phyloP scores from a whole-genome alignment of 1,284 basidiomycete genomes.

The Ustilago bromivora region DNA sequence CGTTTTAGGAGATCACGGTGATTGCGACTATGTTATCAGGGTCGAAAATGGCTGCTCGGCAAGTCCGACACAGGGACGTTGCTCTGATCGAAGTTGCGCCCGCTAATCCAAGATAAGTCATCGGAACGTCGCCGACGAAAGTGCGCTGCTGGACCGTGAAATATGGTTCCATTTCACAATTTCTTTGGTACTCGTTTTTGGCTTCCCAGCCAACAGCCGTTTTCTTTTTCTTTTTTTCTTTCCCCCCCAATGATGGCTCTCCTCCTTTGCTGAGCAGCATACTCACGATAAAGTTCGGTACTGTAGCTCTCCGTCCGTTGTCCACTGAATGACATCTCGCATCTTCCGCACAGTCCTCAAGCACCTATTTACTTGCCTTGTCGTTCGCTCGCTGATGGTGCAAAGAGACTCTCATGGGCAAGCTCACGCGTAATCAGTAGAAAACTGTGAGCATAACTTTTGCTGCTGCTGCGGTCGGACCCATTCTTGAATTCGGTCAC shows the following conservation, averaged over 20 bases:
- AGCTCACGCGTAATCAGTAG: neutral
- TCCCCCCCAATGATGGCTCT: neutral
- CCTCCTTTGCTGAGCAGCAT: neutral
- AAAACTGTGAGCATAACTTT: neutral
- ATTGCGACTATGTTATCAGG: neutral
- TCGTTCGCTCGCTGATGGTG: neutral
- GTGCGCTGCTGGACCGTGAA: neutral
- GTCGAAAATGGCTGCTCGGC: neutral
- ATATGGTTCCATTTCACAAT: no score
- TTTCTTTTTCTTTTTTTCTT: neutral
- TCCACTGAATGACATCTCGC: neutral
- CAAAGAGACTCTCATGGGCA: neutral
- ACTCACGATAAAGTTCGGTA: neutral
- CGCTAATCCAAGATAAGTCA: neutral
- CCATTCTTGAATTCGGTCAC: neutral
- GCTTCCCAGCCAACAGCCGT: neutral
- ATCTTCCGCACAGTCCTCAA: neutral
- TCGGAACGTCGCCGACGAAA: conserved; percentile 1
- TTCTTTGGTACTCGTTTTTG: no score
- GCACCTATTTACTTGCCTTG: neutral
- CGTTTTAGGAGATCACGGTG: neutral
- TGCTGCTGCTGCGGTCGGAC: neutral
- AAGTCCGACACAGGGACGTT: neutral
- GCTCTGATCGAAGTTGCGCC: neutral
- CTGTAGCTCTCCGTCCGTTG: neutral